Evolutionary conservation across 371 early-diverging fungal genomes (phyloP).

Genomic region (Vairimorpha necatrix): DNA sequence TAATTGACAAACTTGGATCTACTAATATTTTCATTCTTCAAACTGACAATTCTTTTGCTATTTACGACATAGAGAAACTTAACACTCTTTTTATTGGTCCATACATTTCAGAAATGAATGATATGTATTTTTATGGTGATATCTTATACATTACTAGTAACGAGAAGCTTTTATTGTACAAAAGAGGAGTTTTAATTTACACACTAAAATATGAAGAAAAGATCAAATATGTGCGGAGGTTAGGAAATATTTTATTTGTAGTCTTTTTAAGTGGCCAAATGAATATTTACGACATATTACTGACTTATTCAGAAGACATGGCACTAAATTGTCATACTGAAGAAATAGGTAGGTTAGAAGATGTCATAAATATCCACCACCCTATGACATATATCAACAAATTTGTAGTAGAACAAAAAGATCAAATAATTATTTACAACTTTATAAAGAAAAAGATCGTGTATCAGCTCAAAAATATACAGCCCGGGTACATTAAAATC

Average conservation of each 20-base stretch:
- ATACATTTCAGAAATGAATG: background rate
- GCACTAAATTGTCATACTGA: background rate
- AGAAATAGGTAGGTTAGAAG: background rate
- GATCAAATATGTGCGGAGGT: background rate
- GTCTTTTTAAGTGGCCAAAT: background rate
- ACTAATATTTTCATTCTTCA: background rate
- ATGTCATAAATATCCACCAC: background rate
- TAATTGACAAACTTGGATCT: slow-evolving; percentile 2
- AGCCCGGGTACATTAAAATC: background rate
- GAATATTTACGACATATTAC: background rate
- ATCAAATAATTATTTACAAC: slow-evolving; percentile 15
- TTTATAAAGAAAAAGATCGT: slow-evolving; percentile 21
- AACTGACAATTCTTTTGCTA: background rate
- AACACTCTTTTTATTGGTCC: slow-evolving; percentile 17
- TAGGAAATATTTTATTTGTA: background rate
- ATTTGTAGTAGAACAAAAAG: slow-evolving; percentile 4
- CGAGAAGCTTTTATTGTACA: background rate
- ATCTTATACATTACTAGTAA: background rate
- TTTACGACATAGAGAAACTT: slow-evolving; percentile 4
- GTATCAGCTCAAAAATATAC: slow-evolving; percentile 15
- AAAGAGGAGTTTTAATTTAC: background rate
- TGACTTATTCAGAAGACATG: background rate
- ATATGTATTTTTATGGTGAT: background rate
- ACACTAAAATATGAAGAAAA: background rate
- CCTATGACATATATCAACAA: slow-evolving; percentile 39